Percentiles rank a stretch among this genome's conserved stretches.
These are phyloP conservation scores for Globisporangium barbulae DNA, from an alignment of 352 stramenopile species.

Conservation along the genomic window DNA sequence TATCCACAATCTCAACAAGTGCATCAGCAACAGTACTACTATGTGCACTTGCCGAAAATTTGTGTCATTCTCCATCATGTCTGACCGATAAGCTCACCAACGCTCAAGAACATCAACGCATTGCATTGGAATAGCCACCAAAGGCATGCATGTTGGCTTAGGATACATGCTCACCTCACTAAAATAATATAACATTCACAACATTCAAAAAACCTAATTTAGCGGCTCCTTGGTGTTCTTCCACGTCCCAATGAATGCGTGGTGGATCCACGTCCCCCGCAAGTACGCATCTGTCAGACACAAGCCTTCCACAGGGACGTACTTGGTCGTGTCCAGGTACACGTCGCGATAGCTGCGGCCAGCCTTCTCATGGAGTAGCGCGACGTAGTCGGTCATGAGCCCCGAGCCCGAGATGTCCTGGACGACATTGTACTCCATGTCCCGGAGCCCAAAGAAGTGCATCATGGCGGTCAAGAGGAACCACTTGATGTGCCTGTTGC, in stretches of 20 bases:
- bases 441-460: constrained; percentile 15
- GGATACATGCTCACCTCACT: too few species aligned
- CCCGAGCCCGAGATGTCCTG: constrained; percentile 20
- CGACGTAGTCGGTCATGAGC: constrained; percentile 22
- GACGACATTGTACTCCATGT: constrained; percentile 13
- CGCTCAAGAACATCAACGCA: too few species aligned
- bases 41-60: too few species aligned
- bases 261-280: constrained; percentile 11
- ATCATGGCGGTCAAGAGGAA: constrained; percentile 8
- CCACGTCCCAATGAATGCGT: background rate
- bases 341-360: background rate
- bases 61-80: too few species aligned
- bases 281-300: background rate
- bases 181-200: too few species aligned
- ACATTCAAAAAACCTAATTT: too few species aligned
- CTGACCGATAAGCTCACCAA: too few species aligned
- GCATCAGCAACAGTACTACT: too few species aligned
- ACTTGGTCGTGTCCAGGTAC: constrained; percentile 2
- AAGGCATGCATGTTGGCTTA: too few species aligned
- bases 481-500: constrained; percentile 18
- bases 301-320: background rate
- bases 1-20: too few species aligned
- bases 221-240: background rate
- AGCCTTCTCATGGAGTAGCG: constrained; percentile 16
- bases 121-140: too few species aligned